Conservation (phyloP, 2,329 filamentous ascomycete genomes). For the Alternaria brassicae region DNA sequence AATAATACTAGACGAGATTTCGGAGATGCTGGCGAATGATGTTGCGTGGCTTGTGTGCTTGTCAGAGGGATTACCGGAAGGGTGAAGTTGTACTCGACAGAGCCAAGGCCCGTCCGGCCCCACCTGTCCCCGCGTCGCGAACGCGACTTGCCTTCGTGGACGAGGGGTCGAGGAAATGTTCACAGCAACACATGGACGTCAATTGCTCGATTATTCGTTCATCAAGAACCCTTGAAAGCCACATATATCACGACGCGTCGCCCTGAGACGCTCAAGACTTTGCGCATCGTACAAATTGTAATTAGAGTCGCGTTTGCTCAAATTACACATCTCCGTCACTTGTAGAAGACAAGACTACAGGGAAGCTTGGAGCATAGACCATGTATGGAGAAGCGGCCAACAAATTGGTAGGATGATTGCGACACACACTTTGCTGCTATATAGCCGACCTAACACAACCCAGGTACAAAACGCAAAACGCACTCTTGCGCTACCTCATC, state of each 20-base stretch:
- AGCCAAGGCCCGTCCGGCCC: conserved; percentile 22
- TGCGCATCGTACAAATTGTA: not conserved
- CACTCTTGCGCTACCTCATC: conserved; percentile 81
- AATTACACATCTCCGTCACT: not conserved
- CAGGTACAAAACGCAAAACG: conserved; percentile 96
- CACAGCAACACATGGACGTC: not conserved
- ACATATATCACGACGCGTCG: not conserved
- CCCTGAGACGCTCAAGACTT: not conserved
- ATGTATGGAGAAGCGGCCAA: conserved; percentile 92
- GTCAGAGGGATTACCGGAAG: conserved; percentile 19
- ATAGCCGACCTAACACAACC: not conserved
- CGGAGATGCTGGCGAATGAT: not conserved
- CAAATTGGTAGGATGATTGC: conserved; percentile 69
- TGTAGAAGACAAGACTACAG: not conserved
- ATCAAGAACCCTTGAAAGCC: not conserved
- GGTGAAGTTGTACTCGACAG: conserved; percentile 23
- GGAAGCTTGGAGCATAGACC: too few relatives aligned
- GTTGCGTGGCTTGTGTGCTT: conserved; percentile 10
- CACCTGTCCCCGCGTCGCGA: conserved; percentile 23
- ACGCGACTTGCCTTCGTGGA: conserved; percentile 23
- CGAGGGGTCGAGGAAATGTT: conserved; percentile 18
- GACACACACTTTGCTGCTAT: not conserved
- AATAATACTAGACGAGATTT: not conserved
- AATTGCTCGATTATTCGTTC: not conserved
- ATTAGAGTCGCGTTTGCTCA: not conserved